Base-by-base conservation (phyloP, 176 grass and related monocot genomes). In the Eragrostis curvula region DNA sequence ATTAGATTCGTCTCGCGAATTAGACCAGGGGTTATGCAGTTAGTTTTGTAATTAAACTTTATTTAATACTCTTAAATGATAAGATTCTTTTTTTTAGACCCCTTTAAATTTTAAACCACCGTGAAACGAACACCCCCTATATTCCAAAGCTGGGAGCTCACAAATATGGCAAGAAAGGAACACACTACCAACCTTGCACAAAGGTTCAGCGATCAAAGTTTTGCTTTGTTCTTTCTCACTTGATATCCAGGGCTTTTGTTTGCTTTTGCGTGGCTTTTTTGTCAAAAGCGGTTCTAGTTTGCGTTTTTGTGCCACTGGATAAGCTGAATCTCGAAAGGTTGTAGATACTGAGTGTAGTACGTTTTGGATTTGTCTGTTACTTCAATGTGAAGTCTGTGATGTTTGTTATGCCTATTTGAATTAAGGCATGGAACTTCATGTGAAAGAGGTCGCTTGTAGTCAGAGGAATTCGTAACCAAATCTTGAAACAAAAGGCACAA, bases 181-280 rank as follows among this genome's bases (percentile, higher is more conserved):
- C 62, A 59, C 78, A 27, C 28, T 67, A 69, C 85, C 78, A 58
- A 50, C 48, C 85, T 27, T 68, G 77, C 59, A 66, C 8, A 66
- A 86, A 74, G 46, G 68, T 46, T 45, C 12, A 70, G 29, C 49
- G 61, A 79, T 51, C 60, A 36, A 20, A 24, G 32, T 49, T 29
- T 66, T 7, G 46, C 58, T 64, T 78, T 23, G 8, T 77, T 62
- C 14, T 61, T 45, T 13, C 2, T 12, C 40, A n/a, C 40, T 69
- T 68, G 15, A 71, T 71, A 23, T 58, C 21, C 10, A 10, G 21
- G 55, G 55, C 55, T 58, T 58, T 58, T 58, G 55, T 58, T 58
- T 23, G 55, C 55, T 58, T 58, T 59, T 59, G 53, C 6, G 53
- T 25, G 2, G 8, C n/a, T 10, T 59, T 25, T 12, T 23, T 24